These are phyloP conservation scores for Aspergillus novoparasiticus DNA, from an alignment of 2,329 filamentous ascomycete species.

Conservation along the genomic window DNA sequence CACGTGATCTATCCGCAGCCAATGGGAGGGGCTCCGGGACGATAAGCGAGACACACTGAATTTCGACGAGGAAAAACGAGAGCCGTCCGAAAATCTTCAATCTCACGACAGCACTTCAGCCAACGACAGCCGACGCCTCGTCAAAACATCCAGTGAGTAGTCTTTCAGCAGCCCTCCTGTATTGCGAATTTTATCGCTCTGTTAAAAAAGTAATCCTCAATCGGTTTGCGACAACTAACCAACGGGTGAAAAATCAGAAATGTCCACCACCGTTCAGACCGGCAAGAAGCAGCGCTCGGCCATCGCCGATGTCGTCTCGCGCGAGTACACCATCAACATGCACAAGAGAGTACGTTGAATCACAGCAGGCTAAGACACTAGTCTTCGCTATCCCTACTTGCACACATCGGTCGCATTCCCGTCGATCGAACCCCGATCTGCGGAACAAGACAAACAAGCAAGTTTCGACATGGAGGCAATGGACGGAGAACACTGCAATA, in stretches of 20 bases:
- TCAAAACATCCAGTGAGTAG: constrained; percentile 40
- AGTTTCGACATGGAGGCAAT: constrained; percentile 26
- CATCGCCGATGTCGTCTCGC: constrained; percentile 97
- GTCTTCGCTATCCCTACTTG: constrained; percentile 10
- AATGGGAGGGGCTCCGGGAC: constrained; percentile 28
- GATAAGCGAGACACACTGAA: constrained; percentile 44
- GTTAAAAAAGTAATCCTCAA: background rate
- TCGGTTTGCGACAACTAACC: background rate
- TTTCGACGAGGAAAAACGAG: constrained; percentile 34
- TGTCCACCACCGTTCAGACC: constrained; percentile 66
- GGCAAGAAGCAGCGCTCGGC: constrained; percentile 82
- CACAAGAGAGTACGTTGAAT: constrained; percentile 91
- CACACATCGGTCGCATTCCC: constrained; percentile 9
- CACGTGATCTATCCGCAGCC: constrained; percentile 17
- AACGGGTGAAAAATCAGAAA: constrained; percentile 48
- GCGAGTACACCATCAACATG: constrained; percentile 99
- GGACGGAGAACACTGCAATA: constrained; percentile 36
- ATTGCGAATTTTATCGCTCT: background rate
- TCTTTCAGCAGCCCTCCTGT: background rate
- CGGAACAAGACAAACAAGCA: constrained; percentile 17
- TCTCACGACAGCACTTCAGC: constrained; percentile 26
- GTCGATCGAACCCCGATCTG: constrained; percentile 14
- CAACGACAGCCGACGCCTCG: constrained; percentile 40
- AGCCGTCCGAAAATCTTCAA: constrained; percentile 27
- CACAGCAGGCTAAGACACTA: background rate